These are phyloP conservation scores for Calonectria pseudoreteaudii DNA, from an alignment of 2,329 filamentous ascomycete species.

Conservation along the genomic window DNA sequence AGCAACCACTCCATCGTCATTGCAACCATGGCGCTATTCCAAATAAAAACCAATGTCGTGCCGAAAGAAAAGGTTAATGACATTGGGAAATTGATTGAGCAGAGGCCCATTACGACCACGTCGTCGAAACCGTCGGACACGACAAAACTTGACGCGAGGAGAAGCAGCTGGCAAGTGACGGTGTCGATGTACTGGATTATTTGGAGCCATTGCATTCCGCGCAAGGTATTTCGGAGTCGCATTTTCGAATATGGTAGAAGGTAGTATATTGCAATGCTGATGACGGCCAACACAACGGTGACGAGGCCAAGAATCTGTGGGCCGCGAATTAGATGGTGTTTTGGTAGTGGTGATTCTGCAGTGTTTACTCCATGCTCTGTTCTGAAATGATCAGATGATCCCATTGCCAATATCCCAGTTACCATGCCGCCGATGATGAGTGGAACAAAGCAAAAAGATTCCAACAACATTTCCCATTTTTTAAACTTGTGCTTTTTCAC, in stretches of 20 bases:
- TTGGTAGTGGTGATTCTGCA: neutral
- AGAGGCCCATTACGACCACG: conserved; percentile 13
- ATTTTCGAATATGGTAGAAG: neutral
- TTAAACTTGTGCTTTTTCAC: neutral
- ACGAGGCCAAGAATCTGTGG: conserved; percentile 3
- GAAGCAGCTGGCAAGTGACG: neutral
- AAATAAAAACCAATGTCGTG: conserved; percentile 4
- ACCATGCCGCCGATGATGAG: neutral
- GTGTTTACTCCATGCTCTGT: conserved; percentile 10
- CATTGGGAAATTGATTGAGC: neutral
- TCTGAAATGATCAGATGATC: conserved; percentile 14
- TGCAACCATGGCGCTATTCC: conserved; percentile 8
- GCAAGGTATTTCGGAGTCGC: neutral
- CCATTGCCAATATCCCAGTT: conserved; percentile 6
- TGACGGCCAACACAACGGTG: neutral
- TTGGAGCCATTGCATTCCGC: conserved; percentile 5
- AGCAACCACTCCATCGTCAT: conserved; percentile 16
- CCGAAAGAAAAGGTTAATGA: conserved; percentile 12
- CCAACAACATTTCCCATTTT: neutral
- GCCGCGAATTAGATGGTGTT: neutral
- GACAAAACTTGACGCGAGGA: conserved; percentile 4
- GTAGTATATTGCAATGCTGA: neutral
- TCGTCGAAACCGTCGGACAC: conserved; percentile 14
- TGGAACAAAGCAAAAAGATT: neutral
- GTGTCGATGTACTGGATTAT: conserved; percentile 12